Conservation (phyloP, 768 basidiomycete species). For the Collybia nuda region DNA sequence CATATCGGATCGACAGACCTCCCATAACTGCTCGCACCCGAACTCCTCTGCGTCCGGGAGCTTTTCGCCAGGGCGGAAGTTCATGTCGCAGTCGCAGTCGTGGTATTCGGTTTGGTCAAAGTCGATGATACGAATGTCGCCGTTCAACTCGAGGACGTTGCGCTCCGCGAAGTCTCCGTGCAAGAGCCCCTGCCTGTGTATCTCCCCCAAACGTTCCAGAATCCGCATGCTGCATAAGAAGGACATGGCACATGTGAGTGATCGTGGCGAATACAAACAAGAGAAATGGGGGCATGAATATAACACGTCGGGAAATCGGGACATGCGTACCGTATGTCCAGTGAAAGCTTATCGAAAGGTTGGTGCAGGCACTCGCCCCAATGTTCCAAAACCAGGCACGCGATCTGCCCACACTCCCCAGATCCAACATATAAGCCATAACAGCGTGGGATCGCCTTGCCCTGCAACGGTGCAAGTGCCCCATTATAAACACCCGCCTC, state of each 20-base stretch:
- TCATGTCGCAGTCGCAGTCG: conserved; percentile 27
- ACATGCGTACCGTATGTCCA: conserved; percentile 29
- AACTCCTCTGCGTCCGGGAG: conserved; percentile 24
- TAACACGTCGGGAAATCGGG: not conserved
- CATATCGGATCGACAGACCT: conserved; percentile 26
- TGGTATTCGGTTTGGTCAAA: conserved; percentile 32
- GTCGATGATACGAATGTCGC: conserved; percentile 38
- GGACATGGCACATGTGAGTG: not conserved
- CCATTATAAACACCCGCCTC: conserved; percentile 33
- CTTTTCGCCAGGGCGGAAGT: conserved; percentile 17
- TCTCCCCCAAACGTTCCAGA: conserved; percentile 28
- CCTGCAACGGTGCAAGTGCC: conserved; percentile 29
- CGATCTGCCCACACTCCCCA: conserved; percentile 30
- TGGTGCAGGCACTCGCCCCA: conserved; percentile 34
- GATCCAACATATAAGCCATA: conserved; percentile 34
- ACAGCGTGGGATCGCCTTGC: conserved; percentile 28
- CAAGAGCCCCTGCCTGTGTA: conserved; percentile 32
- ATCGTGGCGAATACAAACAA: not conserved
- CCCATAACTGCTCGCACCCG: conserved; percentile 32
- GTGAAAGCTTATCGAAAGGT: conserved; percentile 26
- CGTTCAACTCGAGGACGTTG: conserved; percentile 34
- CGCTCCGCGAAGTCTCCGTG: conserved; percentile 43
- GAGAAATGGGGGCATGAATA: not conserved
- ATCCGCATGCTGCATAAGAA: conserved; percentile 25
- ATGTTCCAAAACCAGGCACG: conserved; percentile 35